phyloP scores from a whole-genome alignment of 106 monocot genomes.

The Dendrobium chrysotoxum region DNA sequence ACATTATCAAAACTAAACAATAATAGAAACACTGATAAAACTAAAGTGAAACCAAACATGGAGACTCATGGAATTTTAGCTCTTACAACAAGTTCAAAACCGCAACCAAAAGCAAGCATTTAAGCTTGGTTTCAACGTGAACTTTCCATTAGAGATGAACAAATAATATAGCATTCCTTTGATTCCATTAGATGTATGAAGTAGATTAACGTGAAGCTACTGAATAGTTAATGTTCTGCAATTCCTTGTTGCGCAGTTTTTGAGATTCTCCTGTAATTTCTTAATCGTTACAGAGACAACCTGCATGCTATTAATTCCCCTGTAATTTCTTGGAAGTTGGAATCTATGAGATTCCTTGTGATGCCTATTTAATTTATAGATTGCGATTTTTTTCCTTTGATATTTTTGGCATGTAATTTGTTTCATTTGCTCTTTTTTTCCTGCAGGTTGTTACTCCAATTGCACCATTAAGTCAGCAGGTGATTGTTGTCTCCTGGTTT shows the following conservation, averaged over 20 bases:
- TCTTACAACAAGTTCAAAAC: not conserved
- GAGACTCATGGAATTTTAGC: no score
- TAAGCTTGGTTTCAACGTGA: not conserved
- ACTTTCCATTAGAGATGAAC: not conserved
- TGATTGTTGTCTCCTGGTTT: constrained; percentile 17
- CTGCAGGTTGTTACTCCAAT: constrained; percentile 95
- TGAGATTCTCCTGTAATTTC: no score
- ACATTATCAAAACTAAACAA: no score
- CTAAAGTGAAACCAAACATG: no score
- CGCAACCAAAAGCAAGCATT: not conserved
- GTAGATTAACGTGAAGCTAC: not conserved
- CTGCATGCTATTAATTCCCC: not conserved
- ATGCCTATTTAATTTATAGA: not conserved
- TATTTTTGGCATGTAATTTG: not conserved
- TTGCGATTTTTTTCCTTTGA: not conserved
- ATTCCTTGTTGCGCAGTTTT: not conserved
- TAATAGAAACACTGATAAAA: no score
- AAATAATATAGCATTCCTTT: not conserved
- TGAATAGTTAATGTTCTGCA: not conserved
- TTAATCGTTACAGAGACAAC: no score
- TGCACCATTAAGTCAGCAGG: constrained; percentile 98
- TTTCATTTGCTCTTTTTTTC: constrained; percentile 2
- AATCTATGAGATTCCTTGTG: not conserved
- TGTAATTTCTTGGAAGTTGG: not conserved
- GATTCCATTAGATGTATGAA: not conserved